Percentiles rank a stretch among this genome's conserved stretches.
Evolutionary conservation across 371 early-diverging fungal species (phyloP).

Genomic region (Lichtheimia hyalospora): DNA sequence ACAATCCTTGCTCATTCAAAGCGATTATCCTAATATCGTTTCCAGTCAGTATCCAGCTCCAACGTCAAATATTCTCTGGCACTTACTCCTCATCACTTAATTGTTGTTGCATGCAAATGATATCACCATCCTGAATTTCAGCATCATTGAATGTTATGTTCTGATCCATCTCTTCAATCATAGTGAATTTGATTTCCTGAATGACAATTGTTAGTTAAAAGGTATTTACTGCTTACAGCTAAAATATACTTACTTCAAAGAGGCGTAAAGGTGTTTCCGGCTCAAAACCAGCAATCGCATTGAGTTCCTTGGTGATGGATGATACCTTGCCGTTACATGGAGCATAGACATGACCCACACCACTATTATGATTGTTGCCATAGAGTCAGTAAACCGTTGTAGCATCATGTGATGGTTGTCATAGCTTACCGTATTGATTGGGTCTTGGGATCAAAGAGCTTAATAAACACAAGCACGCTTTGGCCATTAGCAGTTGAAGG

Average conservation of each 20-base stretch:
- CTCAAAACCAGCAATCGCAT: constrained; percentile 56
- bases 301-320: constrained; percentile 61
- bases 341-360: constrained; percentile 45
- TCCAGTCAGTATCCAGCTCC: not conserved
- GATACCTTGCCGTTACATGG: constrained; percentile 52
- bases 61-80: not conserved
- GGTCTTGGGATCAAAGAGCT: constrained; percentile 20
- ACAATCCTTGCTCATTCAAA: constrained; percentile 19
- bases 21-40: not conserved
- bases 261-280: constrained; percentile 56
- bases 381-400: too few species aligned
- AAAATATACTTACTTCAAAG: constrained; percentile 59
- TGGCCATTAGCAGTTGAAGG: constrained; percentile 7
- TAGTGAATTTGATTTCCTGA: constrained; percentile 84
- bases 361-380: not conserved
- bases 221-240: not conserved
- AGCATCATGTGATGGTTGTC: not conserved
- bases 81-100: constrained; percentile 63
- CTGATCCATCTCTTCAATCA: constrained; percentile 78
- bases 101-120: constrained; percentile 78
- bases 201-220: not conserved
- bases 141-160: constrained; percentile 66
- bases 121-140: constrained; percentile 91
- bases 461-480: constrained; percentile 22
- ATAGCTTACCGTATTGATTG: constrained; percentile 20